Percentiles rank a stretch among this genome's conserved stretches.
Conservation (phyloP, 75 land plant genomes). For the Cupressus sempervirens region DNA sequence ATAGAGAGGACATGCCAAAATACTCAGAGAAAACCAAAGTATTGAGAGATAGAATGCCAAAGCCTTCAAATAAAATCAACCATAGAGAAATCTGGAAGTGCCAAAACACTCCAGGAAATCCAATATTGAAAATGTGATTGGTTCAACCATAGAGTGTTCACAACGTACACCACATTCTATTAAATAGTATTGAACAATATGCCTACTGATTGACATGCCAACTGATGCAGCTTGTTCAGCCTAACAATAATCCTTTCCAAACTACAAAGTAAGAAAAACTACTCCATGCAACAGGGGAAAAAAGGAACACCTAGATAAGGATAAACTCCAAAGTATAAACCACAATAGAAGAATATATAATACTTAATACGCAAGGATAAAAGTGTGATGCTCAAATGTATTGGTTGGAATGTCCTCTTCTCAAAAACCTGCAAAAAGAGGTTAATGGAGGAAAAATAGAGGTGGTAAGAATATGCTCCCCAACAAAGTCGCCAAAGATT, state of each 20-base stretch:
- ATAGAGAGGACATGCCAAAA: background rate
- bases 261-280: background rate
- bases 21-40: background rate
- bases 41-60: background rate
- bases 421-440: no score
- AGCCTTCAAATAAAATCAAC: background rate
- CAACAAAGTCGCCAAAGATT: no score
- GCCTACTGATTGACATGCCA: background rate
- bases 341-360: no score
- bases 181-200: slow-evolving; percentile 7
- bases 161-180: background rate
- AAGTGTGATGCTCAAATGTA: no score
- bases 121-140: background rate
- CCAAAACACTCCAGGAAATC: background rate
- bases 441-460: no score
- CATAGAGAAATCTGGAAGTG: background rate
- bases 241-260: background rate
- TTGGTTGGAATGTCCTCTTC: no score
- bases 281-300: background rate
- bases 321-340: no score
- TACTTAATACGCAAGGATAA: no score
- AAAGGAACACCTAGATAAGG: background rate
- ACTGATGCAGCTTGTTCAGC: background rate
- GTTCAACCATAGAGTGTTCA: background rate
- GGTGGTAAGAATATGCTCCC: no score